Conservation (phyloP, 2,329 filamentous ascomycete genomes). For the Penicillium brevicompactum region DNA sequence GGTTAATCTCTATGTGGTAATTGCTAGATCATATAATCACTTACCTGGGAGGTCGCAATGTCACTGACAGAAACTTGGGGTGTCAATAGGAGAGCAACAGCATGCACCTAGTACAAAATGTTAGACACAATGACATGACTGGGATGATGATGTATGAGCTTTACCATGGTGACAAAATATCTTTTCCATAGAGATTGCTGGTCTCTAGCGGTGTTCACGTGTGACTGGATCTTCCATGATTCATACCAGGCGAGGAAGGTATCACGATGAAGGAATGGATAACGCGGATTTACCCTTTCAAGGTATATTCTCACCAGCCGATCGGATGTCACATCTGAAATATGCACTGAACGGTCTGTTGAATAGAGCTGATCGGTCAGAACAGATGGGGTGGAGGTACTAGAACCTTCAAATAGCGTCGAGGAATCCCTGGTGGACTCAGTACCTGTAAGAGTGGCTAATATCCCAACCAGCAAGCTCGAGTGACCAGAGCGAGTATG, state of each 20-base stretch:
- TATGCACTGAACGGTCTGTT: not conserved
- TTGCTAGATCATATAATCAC: not conserved
- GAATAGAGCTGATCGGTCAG: not conserved
- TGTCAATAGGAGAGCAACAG: conserved; percentile 16
- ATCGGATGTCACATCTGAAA: conserved; percentile 8
- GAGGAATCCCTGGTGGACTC: not conserved
- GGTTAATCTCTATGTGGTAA: not conserved
- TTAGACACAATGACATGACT: not conserved
- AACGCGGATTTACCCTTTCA: conserved; percentile 19
- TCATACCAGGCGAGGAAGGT: conserved; percentile 15
- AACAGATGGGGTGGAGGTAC: not conserved
- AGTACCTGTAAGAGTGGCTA: conserved; percentile 9
- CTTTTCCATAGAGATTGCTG: conserved; percentile 12
- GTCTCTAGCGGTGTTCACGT: not conserved
- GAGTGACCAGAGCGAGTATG: conserved; percentile 10
- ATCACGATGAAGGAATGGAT: conserved; percentile 15
- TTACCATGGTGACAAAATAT: conserved; percentile 20
- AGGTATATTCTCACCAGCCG: conserved; percentile 12
- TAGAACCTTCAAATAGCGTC: not conserved
- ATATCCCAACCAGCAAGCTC: conserved; percentile 9
- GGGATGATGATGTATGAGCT: not conserved
- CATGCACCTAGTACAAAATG: conserved; percentile 8
- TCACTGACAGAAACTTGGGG: conserved; percentile 14
- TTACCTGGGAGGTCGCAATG: conserved; percentile 12
- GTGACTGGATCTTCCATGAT: conserved; percentile 12